Evolutionary conservation across 2,329 filamentous ascomycete species (phyloP).

Genomic region (Diaporthe sp.): DNA sequence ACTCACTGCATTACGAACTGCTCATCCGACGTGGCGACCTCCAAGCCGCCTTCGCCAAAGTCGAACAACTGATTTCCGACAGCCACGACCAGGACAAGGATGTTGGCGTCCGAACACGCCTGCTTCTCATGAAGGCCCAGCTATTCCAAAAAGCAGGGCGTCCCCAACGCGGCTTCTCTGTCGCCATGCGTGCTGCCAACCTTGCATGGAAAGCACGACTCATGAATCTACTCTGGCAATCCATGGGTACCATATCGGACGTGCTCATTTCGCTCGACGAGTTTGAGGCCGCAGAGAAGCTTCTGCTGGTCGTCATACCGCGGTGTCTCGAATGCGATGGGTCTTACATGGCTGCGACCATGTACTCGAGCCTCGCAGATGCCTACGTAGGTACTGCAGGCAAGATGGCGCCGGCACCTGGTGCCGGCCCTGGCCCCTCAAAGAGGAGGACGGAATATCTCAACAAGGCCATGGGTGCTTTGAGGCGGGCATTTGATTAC

Average conservation of each 20-base stretch:
- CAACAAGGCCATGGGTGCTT: slow-evolving; percentile 68
- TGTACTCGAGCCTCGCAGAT: slow-evolving; percentile 81
- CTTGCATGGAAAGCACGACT: slow-evolving; percentile 79
- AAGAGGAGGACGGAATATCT: slow-evolving; percentile 67
- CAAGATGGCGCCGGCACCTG: slow-evolving; percentile 45
- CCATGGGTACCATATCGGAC: slow-evolving; percentile 74
- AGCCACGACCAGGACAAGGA: slow-evolving; percentile 61
- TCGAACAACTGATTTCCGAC: slow-evolving; percentile 58
- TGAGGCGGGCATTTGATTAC: slow-evolving; percentile 73
- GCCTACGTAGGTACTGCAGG: slow-evolving; percentile 84
- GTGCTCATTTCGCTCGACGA: slow-evolving; percentile 79
- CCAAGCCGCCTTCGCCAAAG: slow-evolving; percentile 60
- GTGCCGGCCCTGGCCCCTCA: slow-evolving; percentile 48
- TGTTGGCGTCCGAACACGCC: slow-evolving; percentile 75
- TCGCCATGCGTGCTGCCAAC: slow-evolving; percentile 80
- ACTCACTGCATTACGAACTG: slow-evolving; percentile 65
- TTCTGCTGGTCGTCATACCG: slow-evolving; percentile 79
- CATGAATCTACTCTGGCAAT: slow-evolving; percentile 79
- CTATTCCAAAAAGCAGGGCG: slow-evolving; percentile 77
- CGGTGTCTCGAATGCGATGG: slow-evolving; percentile 81
- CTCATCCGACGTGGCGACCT: slow-evolving; percentile 62
- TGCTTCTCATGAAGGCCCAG: slow-evolving; percentile 79
- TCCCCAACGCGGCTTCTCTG: slow-evolving; percentile 80
- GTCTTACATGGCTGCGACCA: slow-evolving; percentile 69
- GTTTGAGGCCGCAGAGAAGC: slow-evolving; percentile 73